Evolutionary conservation across 768 basidiomycete species (phyloP), one percentile per base, ranked within the genome.

Genomic region (Kwoniella dejecticola): DNA sequence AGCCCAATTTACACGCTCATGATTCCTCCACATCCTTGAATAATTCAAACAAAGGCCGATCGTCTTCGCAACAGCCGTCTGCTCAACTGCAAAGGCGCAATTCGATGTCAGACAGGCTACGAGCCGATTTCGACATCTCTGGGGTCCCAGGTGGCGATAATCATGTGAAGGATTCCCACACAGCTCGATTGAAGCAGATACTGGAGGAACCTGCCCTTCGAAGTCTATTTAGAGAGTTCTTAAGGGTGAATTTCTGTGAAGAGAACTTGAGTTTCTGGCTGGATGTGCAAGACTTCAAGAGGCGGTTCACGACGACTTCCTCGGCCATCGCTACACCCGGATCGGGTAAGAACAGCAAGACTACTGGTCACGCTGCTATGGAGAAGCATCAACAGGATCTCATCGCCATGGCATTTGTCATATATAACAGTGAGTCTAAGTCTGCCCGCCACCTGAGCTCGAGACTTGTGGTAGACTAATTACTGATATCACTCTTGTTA

Each of bases 241-340:
- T 99, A 56, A 85, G 91, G 30, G 84, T 86, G 57, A 98, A 97
- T 79, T 98, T 96, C 77, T 98, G 91, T 81, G 96, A 99, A 76
- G 96, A 99, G 82, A 99, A 99, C 77, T 81, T 99, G 67, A 88
- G 89, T 47, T 99, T 97, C 81, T 99, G 92, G 90, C 78, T 98
- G 57, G 96, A 99, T 74, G 94, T 97, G 2, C 85, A 91, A 77
- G 96, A 99, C 77, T 96, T 99, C 82, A 94, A 92, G 81, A 86
- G 88, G 72, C 89, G 93, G 77, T 99, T 99, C 81, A 87, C 86
- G 74, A 97, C 93, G 59, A 96, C 96, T 0, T 95, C 91, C 3
- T 92, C 87, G 69, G 94, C 93, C 12, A 86, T 89, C 60, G 81
- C 80, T 13, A 69, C 66, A n/a, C 68, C 69, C 10, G 60, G 55